A percentile compares a stretch with the other conserved stretches of the same genome.
Conservation (phyloP, 345 rosid species). For the Garcia nutans region DNA sequence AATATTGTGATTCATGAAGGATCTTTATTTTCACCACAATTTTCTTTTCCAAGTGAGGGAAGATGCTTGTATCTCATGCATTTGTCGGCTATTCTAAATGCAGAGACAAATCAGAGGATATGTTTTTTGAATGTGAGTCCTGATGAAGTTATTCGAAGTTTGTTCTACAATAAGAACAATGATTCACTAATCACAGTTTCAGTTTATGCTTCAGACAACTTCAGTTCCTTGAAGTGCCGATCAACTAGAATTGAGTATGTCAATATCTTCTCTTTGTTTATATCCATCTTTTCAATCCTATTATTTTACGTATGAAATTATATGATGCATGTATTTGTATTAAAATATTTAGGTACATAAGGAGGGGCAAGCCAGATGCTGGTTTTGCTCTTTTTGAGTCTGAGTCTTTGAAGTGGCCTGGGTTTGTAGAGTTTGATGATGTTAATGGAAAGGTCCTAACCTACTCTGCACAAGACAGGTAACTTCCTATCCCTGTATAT, state of each 20-base stretch:
- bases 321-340: conserved; percentile 1
- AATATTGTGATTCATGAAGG: background rate
- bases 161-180: conserved; percentile 91
- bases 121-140: conserved; percentile 85
- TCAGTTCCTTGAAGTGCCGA: conserved; percentile 97
- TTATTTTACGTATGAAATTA: background rate
- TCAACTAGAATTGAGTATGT: conserved; percentile 89
- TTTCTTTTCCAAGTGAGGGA: background rate
- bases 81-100: conserved; percentile 21
- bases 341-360: conserved; percentile 61
- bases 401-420: conserved; percentile 97
- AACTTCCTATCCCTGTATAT: conserved; percentile 16
- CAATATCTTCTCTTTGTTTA: background rate
- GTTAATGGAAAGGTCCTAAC: conserved; percentile 95
- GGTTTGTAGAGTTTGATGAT: conserved; percentile 99
- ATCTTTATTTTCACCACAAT: background rate
- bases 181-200: conserved; percentile 98
- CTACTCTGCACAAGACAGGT: conserved; percentile 95
- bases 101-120: conserved; percentile 82
- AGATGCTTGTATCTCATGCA: background rate
- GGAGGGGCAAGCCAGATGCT: conserved; percentile 90
- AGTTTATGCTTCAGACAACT: conserved; percentile 87
- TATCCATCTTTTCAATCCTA: background rate
- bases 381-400: conserved; percentile 96
- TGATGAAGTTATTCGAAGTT: conserved; percentile 89